Percentiles rank a stretch among this genome's conserved stretches.
Conservation (phyloP, 148 eudicot genomes). For the Agrostemma githago region DNA sequence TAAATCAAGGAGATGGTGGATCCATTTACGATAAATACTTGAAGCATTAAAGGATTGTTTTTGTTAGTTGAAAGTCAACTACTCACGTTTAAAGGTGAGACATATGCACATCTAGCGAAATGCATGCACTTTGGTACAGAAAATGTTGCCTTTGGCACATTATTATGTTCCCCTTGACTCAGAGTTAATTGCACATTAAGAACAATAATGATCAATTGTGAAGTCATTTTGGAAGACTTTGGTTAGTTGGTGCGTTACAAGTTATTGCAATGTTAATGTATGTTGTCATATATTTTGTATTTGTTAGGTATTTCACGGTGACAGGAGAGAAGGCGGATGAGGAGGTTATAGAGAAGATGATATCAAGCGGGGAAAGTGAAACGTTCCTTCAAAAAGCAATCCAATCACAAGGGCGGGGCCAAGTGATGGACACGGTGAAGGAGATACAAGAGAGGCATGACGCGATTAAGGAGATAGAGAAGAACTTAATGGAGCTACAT, state of each 20-base stretch:
- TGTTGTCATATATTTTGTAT: not conserved
- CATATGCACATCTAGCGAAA: no score
- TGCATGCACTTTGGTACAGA: no score
- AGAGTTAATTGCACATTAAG: no score
- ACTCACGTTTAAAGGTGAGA: no score
- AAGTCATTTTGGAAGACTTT: no score
- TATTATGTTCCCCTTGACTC: no score
- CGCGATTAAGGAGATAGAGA: slow-evolving; percentile 69
- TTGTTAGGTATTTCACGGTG: slow-evolving; percentile 45
- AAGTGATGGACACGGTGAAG: slow-evolving; percentile 67
- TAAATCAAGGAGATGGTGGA: no score
- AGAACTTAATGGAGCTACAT: slow-evolving; percentile 63
- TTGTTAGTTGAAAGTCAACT: no score
- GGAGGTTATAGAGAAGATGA: slow-evolving; percentile 56
- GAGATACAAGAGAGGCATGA: slow-evolving; percentile 79
- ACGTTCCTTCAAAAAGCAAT: slow-evolving; percentile 67
- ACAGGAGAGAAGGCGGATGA: slow-evolving; percentile 71
- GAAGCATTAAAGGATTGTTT: no score
- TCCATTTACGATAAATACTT: no score
- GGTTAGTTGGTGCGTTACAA: not conserved
- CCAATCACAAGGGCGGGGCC: slow-evolving; percentile 75
- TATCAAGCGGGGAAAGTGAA: slow-evolving; percentile 70
- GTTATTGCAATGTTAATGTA: not conserved
- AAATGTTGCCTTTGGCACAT: no score
- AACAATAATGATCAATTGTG: no score